Percentiles rank a stretch among this genome's conserved stretches.
phyloP scores from a whole-genome alignment of 2,329 filamentous ascomycete genomes.

The Sporothrix curviconia region DNA sequence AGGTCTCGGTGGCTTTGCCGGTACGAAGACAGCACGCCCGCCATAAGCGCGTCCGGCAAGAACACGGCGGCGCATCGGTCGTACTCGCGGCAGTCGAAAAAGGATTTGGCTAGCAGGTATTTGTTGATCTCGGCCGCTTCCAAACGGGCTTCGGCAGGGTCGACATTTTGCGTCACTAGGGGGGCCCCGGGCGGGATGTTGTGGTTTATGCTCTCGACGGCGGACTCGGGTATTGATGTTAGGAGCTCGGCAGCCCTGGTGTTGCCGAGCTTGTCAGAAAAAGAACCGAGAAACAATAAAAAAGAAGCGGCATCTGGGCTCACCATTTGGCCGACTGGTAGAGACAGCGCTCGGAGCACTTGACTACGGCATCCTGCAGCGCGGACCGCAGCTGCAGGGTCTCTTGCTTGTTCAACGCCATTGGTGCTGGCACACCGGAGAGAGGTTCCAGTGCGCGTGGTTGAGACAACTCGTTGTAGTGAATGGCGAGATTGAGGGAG shows the following conservation, averaged over 20 bases:
- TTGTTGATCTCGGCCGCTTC: slow-evolving; percentile 74
- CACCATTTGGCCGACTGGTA: slow-evolving; percentile 97
- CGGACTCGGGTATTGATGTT: slow-evolving; percentile 63
- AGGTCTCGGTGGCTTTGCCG: slow-evolving; percentile 27
- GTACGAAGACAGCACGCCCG: slow-evolving; percentile 53
- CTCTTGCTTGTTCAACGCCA: slow-evolving; percentile 51
- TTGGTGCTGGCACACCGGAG: slow-evolving; percentile 24
- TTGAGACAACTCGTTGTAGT: no score
- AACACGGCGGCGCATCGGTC: slow-evolving; percentile 90
- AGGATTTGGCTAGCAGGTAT: slow-evolving; percentile 85
- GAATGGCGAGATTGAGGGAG: no score
- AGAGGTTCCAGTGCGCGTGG: background rate
- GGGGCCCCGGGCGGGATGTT: slow-evolving; percentile 23
- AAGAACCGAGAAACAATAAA: slow-evolving; percentile 13
- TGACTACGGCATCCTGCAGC: slow-evolving; percentile 77
- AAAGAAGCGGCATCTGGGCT: slow-evolving; percentile 13
- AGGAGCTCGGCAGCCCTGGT: slow-evolving; percentile 88
- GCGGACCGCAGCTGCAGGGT: slow-evolving; percentile 61
- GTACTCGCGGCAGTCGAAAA: slow-evolving; percentile 92
- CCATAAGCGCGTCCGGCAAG: slow-evolving; percentile 70
- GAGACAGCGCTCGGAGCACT: slow-evolving; percentile 89
- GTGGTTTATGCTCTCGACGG: slow-evolving; percentile 40
- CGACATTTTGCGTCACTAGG: slow-evolving; percentile 50
- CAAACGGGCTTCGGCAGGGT: slow-evolving; percentile 65
- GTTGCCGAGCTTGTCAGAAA: slow-evolving; percentile 17